Percentiles rank a stretch among this genome's conserved stretches.
Evolutionary conservation across 2,329 filamentous ascomycete genomes (phyloP).

Genomic region (Thelonectria blattea): DNA sequence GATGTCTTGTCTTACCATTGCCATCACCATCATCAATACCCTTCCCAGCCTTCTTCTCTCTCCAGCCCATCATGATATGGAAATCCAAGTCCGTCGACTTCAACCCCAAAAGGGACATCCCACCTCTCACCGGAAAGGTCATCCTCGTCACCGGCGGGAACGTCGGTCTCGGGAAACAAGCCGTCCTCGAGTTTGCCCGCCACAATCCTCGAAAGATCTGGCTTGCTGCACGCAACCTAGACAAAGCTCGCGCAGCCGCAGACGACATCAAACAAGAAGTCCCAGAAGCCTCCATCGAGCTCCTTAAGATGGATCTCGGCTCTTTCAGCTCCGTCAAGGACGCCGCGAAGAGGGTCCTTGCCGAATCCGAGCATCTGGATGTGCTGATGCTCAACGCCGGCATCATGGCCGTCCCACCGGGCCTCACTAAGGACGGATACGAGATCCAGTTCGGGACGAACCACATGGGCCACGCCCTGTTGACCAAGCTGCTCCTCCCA

Average conservation of each 20-base stretch:
- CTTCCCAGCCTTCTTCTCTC: background rate
- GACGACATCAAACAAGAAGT: slow-evolving; percentile 43
- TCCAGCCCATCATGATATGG: slow-evolving; percentile 1
- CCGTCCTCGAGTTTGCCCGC: slow-evolving; percentile 19
- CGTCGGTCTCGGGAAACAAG: slow-evolving; percentile 56
- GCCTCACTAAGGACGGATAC: background rate
- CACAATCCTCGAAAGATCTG: slow-evolving; percentile 23
- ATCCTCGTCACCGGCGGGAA: slow-evolving; percentile 86
- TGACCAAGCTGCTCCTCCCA: slow-evolving; percentile 48
- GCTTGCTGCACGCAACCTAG: slow-evolving; percentile 43
- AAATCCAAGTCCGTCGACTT: slow-evolving; percentile 17
- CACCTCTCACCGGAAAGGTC: slow-evolving; percentile 76
- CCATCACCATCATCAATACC: background rate
- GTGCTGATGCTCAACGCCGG: slow-evolving; percentile 50
- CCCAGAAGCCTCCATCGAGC: slow-evolving; percentile 31
- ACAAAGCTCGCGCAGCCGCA: slow-evolving; percentile 44
- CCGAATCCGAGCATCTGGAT: slow-evolving; percentile 45
- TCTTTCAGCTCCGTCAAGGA: slow-evolving; percentile 50
- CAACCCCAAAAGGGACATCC: slow-evolving; percentile 45
- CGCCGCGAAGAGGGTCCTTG: slow-evolving; percentile 46
- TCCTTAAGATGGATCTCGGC: slow-evolving; percentile 54
- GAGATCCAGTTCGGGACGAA: slow-evolving; percentile 58
- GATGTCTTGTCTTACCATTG: background rate
- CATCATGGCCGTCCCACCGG: slow-evolving; percentile 44
- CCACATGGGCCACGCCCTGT: slow-evolving; percentile 55